These are phyloP conservation scores for Talaromyces sp. DNA, from an alignment of 2,329 filamentous ascomycete species.

Conservation along the genomic window DNA sequence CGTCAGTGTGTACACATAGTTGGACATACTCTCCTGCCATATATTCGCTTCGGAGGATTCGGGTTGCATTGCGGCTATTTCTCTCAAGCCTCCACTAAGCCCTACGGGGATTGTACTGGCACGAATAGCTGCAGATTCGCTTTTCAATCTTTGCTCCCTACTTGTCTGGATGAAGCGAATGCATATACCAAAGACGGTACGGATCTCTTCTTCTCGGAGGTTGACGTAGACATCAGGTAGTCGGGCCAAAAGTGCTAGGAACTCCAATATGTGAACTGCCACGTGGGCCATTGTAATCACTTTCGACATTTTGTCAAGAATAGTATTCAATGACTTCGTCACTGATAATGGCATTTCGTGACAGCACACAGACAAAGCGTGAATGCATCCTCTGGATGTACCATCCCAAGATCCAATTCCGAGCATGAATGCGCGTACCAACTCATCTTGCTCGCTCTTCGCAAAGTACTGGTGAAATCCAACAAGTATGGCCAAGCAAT, in stretches of 20 bases:
- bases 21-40: slow-evolving; percentile 71
- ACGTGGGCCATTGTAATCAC: slow-evolving; percentile 92
- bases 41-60: slow-evolving; percentile 35
- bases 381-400: slow-evolving; percentile 88
- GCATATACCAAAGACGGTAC: slow-evolving; percentile 91
- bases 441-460: slow-evolving; percentile 82
- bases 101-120: slow-evolving; percentile 36
- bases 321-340: slow-evolving; percentile 77
- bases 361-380: slow-evolving; percentile 90
- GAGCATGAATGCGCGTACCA: slow-evolving; percentile 79
- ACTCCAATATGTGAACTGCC: slow-evolving; percentile 92
- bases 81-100: slow-evolving; percentile 44
- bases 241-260: slow-evolving; percentile 82
- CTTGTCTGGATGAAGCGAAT: slow-evolving; percentile 91
- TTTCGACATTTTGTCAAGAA: slow-evolving; percentile 89
- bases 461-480: slow-evolving; percentile 85
- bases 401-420: slow-evolving; percentile 81
- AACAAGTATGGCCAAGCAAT: slow-evolving; percentile 80
- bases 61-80: slow-evolving; percentile 33
- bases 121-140: slow-evolving; percentile 33
- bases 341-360: slow-evolving; percentile 88
- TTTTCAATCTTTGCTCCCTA: slow-evolving; percentile 54
- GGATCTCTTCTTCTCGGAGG: slow-evolving; percentile 86
- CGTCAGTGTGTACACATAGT: slow-evolving; percentile 89
- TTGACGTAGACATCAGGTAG: slow-evolving; percentile 82